Evolutionary conservation across 306 rosid species (phyloP).

Genomic region (Rubus parviflorus): DNA sequence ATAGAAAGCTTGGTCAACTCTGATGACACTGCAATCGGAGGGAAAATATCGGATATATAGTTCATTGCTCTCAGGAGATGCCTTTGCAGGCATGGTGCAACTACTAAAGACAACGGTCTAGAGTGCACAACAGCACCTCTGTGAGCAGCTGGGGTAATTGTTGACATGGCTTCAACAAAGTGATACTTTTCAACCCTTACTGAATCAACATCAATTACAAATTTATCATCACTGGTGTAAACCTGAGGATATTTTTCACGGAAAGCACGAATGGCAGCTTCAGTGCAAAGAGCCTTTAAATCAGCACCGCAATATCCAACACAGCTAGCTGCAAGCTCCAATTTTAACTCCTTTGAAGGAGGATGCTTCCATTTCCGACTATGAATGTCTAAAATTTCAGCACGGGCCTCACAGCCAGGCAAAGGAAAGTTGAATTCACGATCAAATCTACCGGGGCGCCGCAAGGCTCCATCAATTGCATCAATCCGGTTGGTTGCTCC

Average conservation of each 20-base stretch:
- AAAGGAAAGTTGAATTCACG: conserved; percentile 91
- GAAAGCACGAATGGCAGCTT: conserved; percentile 97
- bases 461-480: conserved; percentile 97
- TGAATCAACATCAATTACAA: conserved; percentile 91
- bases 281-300: conserved; percentile 95
- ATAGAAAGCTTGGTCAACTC: conserved; percentile 81
- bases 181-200: conserved; percentile 83
- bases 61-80: conserved; percentile 73
- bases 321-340: conserved; percentile 95
- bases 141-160: conserved; percentile 98
- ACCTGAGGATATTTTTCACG: conserved; percentile 97
- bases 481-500: conserved; percentile 99
- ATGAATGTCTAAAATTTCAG: conserved; percentile 91
- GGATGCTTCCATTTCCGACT: conserved; percentile 97
- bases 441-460: conserved; percentile 99
- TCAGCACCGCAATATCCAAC: conserved; percentile 99
- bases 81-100: conserved; percentile 76
- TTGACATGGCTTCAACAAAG: conserved; percentile 93
- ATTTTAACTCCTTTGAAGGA: conserved; percentile 70
- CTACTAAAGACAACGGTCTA: conserved; percentile 88
- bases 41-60: conserved; percentile 70
- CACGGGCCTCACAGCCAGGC: conserved; percentile 96
- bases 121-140: conserved; percentile 93
- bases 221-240: conserved; percentile 93
- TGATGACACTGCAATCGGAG: conserved; percentile 56